phyloP scores from a whole-genome alignment of 1,139 yeast genomes.

The Saccharomyces hybrid region DNA sequence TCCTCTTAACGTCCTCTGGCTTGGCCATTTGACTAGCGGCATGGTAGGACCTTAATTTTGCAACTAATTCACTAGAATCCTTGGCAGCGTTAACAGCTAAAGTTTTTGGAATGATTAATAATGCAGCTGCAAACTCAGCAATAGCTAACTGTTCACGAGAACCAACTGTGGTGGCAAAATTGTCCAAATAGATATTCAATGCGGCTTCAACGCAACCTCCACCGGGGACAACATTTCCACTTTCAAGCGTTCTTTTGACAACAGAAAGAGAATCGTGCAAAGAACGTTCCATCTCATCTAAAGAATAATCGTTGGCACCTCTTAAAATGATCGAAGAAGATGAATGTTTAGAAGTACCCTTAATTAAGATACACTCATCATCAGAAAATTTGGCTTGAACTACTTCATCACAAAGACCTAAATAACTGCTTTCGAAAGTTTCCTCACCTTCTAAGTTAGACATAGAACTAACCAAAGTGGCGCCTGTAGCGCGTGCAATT shows the following conservation, averaged over 20 bases:
- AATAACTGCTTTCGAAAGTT: conserved; percentile 77
- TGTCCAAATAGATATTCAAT: conserved; percentile 86
- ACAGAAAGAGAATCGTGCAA: conserved; percentile 91
- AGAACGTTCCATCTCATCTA: conserved; percentile 98
- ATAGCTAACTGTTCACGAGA: conserved; percentile 97
- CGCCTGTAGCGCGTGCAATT: conserved; percentile 98
- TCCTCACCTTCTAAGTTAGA: conserved; percentile 97
- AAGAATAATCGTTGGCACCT: conserved; percentile 92
- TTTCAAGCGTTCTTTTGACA: conserved; percentile 91
- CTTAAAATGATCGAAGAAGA: conserved; percentile 87
- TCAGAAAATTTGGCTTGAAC: conserved; percentile 87
- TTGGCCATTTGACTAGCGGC: conserved; percentile 89
- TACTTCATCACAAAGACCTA: conserved; percentile 91
- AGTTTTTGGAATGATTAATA: conserved; percentile 91
- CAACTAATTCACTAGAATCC: conserved; percentile 89
- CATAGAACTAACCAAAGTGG: conserved; percentile 77
- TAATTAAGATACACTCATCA: conserved; percentile 92
- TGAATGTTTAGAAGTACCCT: conserved; percentile 91
- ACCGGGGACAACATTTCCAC: conserved; percentile 94
- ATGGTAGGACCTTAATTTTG: conserved; percentile 92
- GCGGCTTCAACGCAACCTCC: conserved; percentile 99
- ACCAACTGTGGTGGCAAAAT: conserved; percentile 95
- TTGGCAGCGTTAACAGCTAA: conserved; percentile 96
- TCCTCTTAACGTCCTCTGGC: conserved; percentile 73
- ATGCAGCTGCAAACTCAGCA: conserved; percentile 91